Percentiles rank a stretch among this genome's conserved stretches.
Conservation (phyloP, 2,329 filamentous ascomycete genomes). For the Aspergillus clavatus region DNA sequence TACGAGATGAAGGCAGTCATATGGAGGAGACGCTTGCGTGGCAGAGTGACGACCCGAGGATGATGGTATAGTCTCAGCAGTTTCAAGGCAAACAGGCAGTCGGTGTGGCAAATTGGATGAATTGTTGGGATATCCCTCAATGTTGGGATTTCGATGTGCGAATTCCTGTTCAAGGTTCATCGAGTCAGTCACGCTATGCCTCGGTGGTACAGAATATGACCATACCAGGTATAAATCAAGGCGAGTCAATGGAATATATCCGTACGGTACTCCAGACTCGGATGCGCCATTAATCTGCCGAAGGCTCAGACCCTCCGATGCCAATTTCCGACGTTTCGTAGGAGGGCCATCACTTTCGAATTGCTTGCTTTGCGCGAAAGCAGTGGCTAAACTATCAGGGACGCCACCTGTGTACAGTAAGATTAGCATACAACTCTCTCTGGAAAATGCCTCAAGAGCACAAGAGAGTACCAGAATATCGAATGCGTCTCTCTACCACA, state of each 20-base stretch:
- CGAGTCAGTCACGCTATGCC: neutral
- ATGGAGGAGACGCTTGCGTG: neutral
- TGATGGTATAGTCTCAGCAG: conserved; percentile 1
- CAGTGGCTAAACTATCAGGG: conserved; percentile 20
- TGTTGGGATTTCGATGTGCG: neutral
- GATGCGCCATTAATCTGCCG: conserved; percentile 14
- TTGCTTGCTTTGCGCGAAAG: conserved; percentile 16
- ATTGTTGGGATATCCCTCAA: neutral
- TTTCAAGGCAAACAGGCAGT: conserved; percentile 21
- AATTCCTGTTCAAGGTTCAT: conserved; percentile 16
- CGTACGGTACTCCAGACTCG: conserved; percentile 16
- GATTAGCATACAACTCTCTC: conserved; percentile 1
- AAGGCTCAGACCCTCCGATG: conserved; percentile 16
- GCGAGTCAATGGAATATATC: conserved; percentile 32
- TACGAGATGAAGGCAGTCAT: conserved; percentile 18
- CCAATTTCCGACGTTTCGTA: conserved; percentile 32
- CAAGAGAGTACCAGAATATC: conserved; percentile 9
- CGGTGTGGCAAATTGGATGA: neutral
- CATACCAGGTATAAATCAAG: conserved; percentile 30
- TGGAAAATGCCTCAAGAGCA: neutral
- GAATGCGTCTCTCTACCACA: conserved; percentile 9
- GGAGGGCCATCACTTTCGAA: conserved; percentile 16
- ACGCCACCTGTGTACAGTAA: conserved; percentile 16
- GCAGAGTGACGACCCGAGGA: neutral
- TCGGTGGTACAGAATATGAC: neutral